phyloP scores from a whole-genome alignment of 352 stramenopile genomes.

The Phytophthora syringae region DNA sequence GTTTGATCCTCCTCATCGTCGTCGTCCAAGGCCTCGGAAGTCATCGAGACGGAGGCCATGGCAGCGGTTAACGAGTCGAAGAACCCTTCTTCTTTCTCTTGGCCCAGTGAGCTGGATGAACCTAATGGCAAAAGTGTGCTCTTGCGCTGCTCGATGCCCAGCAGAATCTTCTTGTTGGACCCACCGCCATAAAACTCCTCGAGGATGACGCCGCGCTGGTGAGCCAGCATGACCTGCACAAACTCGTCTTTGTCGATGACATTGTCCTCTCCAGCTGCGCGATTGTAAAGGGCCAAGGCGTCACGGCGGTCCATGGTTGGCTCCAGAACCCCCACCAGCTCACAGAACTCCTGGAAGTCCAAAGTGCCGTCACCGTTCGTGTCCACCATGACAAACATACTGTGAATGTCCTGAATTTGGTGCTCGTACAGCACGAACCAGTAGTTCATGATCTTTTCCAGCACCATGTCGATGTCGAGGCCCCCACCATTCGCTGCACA shows the following conservation, averaged over 20 bases:
- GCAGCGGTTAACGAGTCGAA: slow-evolving; percentile 64
- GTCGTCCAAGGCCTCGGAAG: slow-evolving; percentile 30
- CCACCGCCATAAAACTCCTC: slow-evolving; percentile 65
- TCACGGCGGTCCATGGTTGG: slow-evolving; percentile 72
- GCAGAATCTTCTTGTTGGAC: slow-evolving; percentile 62
- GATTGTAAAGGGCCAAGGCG: slow-evolving; percentile 64
- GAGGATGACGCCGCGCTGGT: slow-evolving; percentile 71
- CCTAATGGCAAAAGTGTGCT: slow-evolving; percentile 33
- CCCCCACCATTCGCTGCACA: slow-evolving; percentile 31
- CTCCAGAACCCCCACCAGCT: slow-evolving; percentile 67
- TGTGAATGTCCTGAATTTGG: slow-evolving; percentile 80
- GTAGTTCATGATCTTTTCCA: slow-evolving; percentile 83
- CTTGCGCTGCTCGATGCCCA: slow-evolving; percentile 59
- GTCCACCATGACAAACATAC: slow-evolving; percentile 76
- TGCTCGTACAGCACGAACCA: slow-evolving; percentile 83
- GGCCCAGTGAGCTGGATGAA: slow-evolving; percentile 17
- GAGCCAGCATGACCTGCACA: slow-evolving; percentile 73
- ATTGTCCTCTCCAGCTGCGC: slow-evolving; percentile 68
- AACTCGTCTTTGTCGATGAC: slow-evolving; percentile 87
- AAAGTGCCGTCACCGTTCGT: slow-evolving; percentile 72
- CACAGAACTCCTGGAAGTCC: slow-evolving; percentile 79
- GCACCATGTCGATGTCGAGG: slow-evolving; percentile 71
- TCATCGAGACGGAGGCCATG: slow-evolving; percentile 43
- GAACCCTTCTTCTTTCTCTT: slow-evolving; percentile 61
- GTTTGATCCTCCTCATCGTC: slow-evolving; percentile 37